Base-by-base conservation (phyloP, 306 rosid species). In the Quercus cerris region DNA sequence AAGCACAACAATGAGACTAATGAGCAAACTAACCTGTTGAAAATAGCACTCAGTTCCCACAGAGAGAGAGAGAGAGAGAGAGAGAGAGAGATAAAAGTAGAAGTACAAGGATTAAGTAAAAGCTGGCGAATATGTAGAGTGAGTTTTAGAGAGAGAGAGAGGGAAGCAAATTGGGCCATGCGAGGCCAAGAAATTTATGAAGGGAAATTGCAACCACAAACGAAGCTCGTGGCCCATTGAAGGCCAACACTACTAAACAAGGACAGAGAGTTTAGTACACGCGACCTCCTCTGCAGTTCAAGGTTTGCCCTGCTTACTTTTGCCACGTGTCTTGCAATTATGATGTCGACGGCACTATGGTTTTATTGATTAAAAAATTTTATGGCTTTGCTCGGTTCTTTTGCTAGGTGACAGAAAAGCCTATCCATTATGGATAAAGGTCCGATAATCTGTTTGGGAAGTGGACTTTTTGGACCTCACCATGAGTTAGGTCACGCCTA, bases 191-290 rank as follows among this genome's bases (percentile, higher is more conserved):
- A 27, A 56, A 70, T 41, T 3, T 4, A 75, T 57, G 73, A 56
- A 61, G 78, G 71, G 69, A 79, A 81, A 78, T 79, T 63, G 81
- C 81, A 84, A 30, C 96, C 98, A 92, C 97, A 82, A 88, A 54
- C 33, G 22, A 31, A 72, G 76, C 71, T 4, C 85, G 92, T 85
- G 97, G 97, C 86, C 92, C 91, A 73, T 22, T 10, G 71, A 79
- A 69, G 5, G 87, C 92, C 97, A 89, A 80, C 92, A 56, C 82
- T 46, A 86, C 58, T 33, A 14, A 56, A 85, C 80, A 81, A 77
- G 54, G 28, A 64, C 1, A 18, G 35, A 58, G 73, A 70, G 80
- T 74, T n/a, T 59, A n/a, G 4, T 18, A 23, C 5, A 67, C 2
- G 38, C 12, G 51, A 33, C 51, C 51, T 8, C 72, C 52, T 31